Conservation (phyloP, 768 basidiomycete species). For the Rhodotorula graminis region DNA sequence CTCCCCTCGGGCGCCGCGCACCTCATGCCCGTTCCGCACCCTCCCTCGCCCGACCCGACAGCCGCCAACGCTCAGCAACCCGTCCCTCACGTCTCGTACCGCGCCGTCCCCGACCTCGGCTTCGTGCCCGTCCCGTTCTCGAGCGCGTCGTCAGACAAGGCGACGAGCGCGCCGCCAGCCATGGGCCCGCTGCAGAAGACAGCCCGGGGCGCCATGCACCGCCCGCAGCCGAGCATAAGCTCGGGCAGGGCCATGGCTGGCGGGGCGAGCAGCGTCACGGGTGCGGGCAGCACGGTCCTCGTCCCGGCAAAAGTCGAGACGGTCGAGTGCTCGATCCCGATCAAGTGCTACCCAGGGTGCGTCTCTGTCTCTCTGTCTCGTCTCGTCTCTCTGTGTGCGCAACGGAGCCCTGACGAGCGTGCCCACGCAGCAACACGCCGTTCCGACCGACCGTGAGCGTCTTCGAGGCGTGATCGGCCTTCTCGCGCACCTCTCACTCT, state of each 20-base stretch:
- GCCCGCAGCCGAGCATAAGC: conserved; percentile 12
- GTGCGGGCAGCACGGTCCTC: conserved; percentile 37
- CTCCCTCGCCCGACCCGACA: conserved; percentile 2
- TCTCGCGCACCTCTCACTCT: not conserved
- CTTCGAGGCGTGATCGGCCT: conserved; percentile 32
- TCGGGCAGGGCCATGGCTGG: conserved; percentile 11
- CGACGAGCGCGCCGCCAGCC: conserved; percentile 6
- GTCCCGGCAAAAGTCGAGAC: conserved; percentile 63
- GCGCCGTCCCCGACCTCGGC: conserved; percentile 43
- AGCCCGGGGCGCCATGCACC: conserved; percentile 24
- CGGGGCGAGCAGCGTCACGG: conserved; percentile 31
- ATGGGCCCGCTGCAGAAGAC: conserved; percentile 34
- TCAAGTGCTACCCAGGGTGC: conserved; percentile 82
- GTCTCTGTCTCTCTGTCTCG: conserved; percentile 60
- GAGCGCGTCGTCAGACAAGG: conserved; percentile 12
- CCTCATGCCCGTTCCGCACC: conserved; percentile 39
- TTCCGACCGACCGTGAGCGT: conserved; percentile 32
- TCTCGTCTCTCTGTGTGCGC: not conserved
- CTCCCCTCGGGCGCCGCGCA: conserved; percentile 40
- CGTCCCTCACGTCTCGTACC: conserved; percentile 39
- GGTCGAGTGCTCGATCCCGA: conserved; percentile 89
- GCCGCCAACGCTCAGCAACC: not conserved
- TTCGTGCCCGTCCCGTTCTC: conserved; percentile 43
- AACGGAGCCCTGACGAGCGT: not conserved
- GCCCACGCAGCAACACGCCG: conserved; percentile 28